Conservation (phyloP, 2,329 filamentous ascomycete genomes). For the Aspergillus hiratsukae region DNA sequence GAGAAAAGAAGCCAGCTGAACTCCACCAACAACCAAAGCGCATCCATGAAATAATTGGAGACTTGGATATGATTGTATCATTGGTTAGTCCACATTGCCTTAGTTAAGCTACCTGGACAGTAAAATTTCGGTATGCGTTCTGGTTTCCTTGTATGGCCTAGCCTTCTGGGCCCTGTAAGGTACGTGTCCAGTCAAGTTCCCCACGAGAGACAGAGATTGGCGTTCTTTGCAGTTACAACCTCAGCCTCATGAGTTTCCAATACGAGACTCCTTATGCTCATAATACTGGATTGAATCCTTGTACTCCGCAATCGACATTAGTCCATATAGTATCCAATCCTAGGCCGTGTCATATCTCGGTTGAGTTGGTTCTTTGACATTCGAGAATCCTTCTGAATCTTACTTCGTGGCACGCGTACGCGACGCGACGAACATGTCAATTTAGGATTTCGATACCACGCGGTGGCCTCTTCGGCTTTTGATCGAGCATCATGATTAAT, state of each 20-base stretch:
- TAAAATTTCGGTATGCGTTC: background rate
- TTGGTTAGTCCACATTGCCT: conserved; percentile 9
- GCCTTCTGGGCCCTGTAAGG: background rate
- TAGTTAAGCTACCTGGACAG: background rate
- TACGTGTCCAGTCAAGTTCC: background rate
- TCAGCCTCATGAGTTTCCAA: background rate
- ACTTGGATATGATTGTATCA: background rate
- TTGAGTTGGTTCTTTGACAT: background rate
- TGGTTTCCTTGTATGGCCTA: background rate
- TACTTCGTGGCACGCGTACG: conserved; percentile 9
- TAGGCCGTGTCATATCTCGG: background rate
- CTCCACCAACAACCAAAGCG: conserved; percentile 4
- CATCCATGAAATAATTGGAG: conserved; percentile 10
- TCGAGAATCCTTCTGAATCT: background rate
- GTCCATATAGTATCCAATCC: background rate
- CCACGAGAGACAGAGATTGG: background rate
- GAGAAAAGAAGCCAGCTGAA: background rate
- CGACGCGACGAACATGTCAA: conserved; percentile 13
- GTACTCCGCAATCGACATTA: background rate
- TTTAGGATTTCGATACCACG: background rate
- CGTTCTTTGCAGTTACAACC: background rate
- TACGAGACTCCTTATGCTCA: background rate
- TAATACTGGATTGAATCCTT: background rate
- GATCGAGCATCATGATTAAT: background rate
- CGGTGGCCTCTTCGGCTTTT: background rate